A percentile compares a stretch with the other conserved stretches of the same genome.
Evolutionary conservation across 2,329 filamentous ascomycete species (phyloP).

Genomic region (Fusarium camptoceras): DNA sequence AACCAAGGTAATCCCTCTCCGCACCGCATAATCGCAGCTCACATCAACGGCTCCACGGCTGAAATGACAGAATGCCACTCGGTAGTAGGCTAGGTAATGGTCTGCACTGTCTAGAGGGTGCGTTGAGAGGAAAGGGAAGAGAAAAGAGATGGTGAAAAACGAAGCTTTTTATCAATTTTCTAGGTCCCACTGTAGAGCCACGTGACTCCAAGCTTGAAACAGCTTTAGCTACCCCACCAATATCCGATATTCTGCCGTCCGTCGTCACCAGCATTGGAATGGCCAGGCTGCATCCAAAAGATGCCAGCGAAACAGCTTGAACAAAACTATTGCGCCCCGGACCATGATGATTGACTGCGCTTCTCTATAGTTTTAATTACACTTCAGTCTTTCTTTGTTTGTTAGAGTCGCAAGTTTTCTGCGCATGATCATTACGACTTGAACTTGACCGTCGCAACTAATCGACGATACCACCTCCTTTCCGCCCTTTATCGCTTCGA

Average conservation of each 20-base stretch:
- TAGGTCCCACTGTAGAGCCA: conserved; percentile 10
- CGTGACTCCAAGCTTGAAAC: conserved; percentile 24
- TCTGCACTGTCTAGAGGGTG: conserved; percentile 90
- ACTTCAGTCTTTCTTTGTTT: conserved; percentile 15
- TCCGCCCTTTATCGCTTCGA: conserved; percentile 31
- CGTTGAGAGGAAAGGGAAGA: conserved; percentile 64
- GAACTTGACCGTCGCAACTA: conserved; percentile 35
- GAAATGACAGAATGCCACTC: conserved; percentile 76
- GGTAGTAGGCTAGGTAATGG: conserved; percentile 70
- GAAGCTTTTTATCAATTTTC: conserved; percentile 25
- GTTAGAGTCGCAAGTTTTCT: conserved; percentile 10
- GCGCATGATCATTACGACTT: conserved; percentile 31
- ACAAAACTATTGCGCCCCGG: conserved; percentile 25
- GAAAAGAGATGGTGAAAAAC: background rate
- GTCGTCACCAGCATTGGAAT: conserved; percentile 31
- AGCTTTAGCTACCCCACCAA: conserved; percentile 40
- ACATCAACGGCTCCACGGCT: conserved; percentile 71
- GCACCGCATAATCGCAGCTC: conserved; percentile 69
- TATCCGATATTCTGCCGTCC: conserved; percentile 42
- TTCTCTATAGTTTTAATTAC: conserved; percentile 39
- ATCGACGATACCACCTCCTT: conserved; percentile 46
- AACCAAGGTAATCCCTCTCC: conserved; percentile 63
- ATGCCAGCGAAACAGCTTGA: conserved; percentile 45
- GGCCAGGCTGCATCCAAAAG: conserved; percentile 43
- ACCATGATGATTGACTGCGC: conserved; percentile 45